Evolutionary conservation across 495 filamentous ascomycete species (phyloP).

Genomic region (Talaromyces proteolyticus): DNA sequence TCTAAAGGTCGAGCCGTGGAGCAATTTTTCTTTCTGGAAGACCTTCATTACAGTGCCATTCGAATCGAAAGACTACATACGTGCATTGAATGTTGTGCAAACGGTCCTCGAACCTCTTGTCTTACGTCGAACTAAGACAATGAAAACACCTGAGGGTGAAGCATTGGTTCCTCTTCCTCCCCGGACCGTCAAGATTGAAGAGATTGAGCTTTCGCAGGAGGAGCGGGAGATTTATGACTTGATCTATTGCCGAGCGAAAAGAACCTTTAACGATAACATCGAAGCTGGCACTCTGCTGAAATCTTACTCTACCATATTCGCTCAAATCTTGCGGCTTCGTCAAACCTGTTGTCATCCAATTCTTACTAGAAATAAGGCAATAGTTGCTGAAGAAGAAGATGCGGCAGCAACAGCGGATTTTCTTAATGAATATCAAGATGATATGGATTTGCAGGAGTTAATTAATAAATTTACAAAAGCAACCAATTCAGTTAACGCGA

Average conservation of each 20-base stretch:
- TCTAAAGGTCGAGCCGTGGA: constrained; percentile 91
- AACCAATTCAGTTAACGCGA: constrained; percentile 51
- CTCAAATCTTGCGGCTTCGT: constrained; percentile 88
- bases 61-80: constrained; percentile 87
- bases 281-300: constrained; percentile 91
- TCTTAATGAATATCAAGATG: constrained; percentile 76
- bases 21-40: constrained; percentile 97
- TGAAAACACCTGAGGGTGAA: constrained; percentile 90
- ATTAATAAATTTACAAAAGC: constrained; percentile 75
- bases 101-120: constrained; percentile 94
- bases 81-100: constrained; percentile 93
- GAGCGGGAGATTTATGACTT: constrained; percentile 91
- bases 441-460: constrained; percentile 88
- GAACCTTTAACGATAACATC: constrained; percentile 76
- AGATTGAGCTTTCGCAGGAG: constrained; percentile 73
- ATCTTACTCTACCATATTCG: constrained; percentile 92
- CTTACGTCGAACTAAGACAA: constrained; percentile 91
- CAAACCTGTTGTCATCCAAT: constrained; percentile 93
- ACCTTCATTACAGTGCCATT: constrained; percentile 98
- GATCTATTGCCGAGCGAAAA: constrained; percentile 76
- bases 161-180: constrained; percentile 83
- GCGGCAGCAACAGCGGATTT: constrained; percentile 75
- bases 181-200: constrained; percentile 72
- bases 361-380: constrained; percentile 75
- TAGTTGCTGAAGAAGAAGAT: constrained; percentile 84